These are phyloP conservation scores for Gentiana dahurica DNA, from an alignment of 257 asterid genomes.

Conservation along the genomic window DNA sequence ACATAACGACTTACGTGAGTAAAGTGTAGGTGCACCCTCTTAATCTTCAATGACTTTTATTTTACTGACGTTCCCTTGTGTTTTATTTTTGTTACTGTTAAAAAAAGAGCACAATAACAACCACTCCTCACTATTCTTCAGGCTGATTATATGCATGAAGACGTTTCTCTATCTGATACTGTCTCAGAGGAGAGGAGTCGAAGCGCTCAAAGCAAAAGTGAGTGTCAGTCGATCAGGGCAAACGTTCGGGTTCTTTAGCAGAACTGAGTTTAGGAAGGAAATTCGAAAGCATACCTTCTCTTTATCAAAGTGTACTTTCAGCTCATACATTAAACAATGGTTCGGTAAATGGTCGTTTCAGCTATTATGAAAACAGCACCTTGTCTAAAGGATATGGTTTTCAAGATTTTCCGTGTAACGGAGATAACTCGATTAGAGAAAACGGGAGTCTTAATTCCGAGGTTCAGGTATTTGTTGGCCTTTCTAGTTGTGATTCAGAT, in stretches of 20 bases:
- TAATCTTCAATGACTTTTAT: too few relatives aligned
- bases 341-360: slow-evolving; percentile 28
- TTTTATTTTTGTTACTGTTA: too few relatives aligned
- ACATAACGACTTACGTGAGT: too few relatives aligned
- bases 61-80: too few relatives aligned
- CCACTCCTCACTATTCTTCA: slow-evolving; percentile 12
- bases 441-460: slow-evolving; percentile 48
- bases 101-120: slow-evolving; percentile 2
- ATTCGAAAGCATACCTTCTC: slow-evolving; percentile 44
- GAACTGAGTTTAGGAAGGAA: slow-evolving; percentile 33
- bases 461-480: slow-evolving; percentile 55
- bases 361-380: slow-evolving; percentile 41
- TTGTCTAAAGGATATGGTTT: slow-evolving; percentile 19
- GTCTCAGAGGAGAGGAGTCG: slow-evolving; percentile 34
- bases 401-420: slow-evolving; percentile 27
- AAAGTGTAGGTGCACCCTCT: too few relatives aligned
- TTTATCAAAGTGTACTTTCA: slow-evolving; percentile 83
- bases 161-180: slow-evolving; percentile 26
- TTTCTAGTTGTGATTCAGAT: slow-evolving; percentile 40
- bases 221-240: slow-evolving; percentile 39
- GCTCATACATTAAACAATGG: slow-evolving; percentile 62
- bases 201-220: slow-evolving; percentile 23
- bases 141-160: slow-evolving; percentile 41
- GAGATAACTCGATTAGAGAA: slow-evolving; percentile 40
- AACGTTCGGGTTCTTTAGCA: slow-evolving; percentile 32